Evolutionary conservation across 2,329 filamentous ascomycete genomes (phyloP), one percentile per base, ranked within the genome.

Genomic region (Trichoderma koningii): DNA sequence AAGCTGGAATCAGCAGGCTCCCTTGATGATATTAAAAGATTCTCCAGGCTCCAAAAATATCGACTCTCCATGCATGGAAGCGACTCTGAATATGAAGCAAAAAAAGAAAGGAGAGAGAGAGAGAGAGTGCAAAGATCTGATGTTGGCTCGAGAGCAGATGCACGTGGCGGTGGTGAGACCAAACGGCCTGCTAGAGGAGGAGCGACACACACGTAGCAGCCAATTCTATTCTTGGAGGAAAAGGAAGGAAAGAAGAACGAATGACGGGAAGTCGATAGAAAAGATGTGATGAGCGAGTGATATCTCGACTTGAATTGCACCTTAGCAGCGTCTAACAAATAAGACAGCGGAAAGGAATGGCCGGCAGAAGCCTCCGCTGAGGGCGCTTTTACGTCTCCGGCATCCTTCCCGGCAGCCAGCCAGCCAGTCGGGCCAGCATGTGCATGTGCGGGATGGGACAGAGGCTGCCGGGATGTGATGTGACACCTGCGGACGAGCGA

Each of bases 141-240:
- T 19, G 23, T 34, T 64, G 62, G 62, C 62, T 64, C 53, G 62
- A 64, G 62, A 51, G 62, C 38, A 41, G 30, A 57, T 64, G 45
- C 62, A 64, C 62, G 62, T 64, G 62, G 62, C 62, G 44, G 47
- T 57, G 28, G 62, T 64, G 62, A 57, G 45, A 57, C 38, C 34
- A 23, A 55, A 38, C 19, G 7, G 15, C 38, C 15, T 52, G 30
- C 26, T 17, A 51, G 30, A 47, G 61, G 51, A 65, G 48, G 63
- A 60, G 63, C 63, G 55, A 65, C 55, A 53, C 55, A 59, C 38
- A 45, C 21, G 12, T n/a, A 19, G 30, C 14, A 26, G 41, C 38
- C 52, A 41, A 21, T 19, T 23, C 34, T 38, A 38, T 38, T 38
- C 34, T 14, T 10, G 10, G 7, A 45, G 15, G n/a, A 44, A 56